These are phyloP conservation scores for Vaccinium myrtillus DNA, from an alignment of 148 eudicot genomes.

Conservation along the genomic window DNA sequence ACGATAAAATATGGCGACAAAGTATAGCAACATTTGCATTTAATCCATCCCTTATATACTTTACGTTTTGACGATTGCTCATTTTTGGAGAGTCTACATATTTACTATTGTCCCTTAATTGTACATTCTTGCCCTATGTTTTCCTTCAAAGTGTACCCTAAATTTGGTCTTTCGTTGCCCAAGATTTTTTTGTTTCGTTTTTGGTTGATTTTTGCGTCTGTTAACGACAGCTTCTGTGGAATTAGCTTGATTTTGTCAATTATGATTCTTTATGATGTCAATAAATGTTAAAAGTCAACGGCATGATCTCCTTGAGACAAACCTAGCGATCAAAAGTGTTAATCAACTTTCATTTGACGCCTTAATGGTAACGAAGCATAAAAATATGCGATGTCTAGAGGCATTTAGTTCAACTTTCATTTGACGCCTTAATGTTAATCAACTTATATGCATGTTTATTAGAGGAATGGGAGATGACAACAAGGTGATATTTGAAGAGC, in stretches of 20 bases:
- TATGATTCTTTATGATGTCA: neutral
- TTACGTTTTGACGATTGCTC: neutral
- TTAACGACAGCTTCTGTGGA: neutral
- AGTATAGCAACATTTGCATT: neutral
- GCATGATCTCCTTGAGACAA: neutral
- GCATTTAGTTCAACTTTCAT: neutral
- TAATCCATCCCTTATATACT: neutral
- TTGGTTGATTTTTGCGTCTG: neutral
- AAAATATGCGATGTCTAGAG: neutral
- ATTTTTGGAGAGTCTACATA: neutral
- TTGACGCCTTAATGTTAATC: no score
- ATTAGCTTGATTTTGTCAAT: neutral
- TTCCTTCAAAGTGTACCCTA: neutral
- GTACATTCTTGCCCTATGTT: neutral
- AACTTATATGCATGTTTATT: neutral
- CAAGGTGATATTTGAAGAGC: neutral
- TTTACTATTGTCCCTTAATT: neutral
- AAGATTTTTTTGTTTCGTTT: neutral
- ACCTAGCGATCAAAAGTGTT: neutral
- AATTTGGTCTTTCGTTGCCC: neutral
- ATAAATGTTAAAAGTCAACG: neutral
- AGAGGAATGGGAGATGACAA: neutral
- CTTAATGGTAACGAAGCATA: neutral
- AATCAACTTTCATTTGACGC: neutral
- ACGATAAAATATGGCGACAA: no score